A percentile compares a stretch with the other conserved stretches of the same genome.
phyloP scores from a whole-genome alignment of 192 early-diverging fungal genomes.

The Gamsiella multidivaricata region DNA sequence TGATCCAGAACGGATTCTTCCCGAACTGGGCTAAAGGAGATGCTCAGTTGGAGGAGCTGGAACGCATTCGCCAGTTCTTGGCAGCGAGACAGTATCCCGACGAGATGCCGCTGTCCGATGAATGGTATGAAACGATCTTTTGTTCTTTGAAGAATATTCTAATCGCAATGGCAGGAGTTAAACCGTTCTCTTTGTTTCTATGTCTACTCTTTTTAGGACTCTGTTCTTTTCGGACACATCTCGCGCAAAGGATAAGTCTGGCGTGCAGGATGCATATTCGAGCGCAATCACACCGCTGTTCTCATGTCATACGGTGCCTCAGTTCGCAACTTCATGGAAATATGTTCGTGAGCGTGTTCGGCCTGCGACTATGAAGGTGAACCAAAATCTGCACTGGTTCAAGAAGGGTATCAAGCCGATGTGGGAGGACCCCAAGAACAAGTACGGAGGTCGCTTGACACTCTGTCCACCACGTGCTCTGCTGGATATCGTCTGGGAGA shows the following conservation, averaged over 20 bases:
- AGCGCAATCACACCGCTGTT: slow-evolving; percentile 60
- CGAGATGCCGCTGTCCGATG: slow-evolving; percentile 53
- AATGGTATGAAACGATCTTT: slow-evolving; percentile 23
- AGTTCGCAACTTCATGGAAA: slow-evolving; percentile 62
- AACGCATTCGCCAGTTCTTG: slow-evolving; percentile 44
- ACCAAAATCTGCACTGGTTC: slow-evolving; percentile 80
- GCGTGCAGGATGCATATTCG: slow-evolving; percentile 55
- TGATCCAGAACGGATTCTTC: slow-evolving; percentile 54
- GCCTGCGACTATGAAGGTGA: slow-evolving; percentile 57
- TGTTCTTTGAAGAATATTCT: background rate
- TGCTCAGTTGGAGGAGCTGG: slow-evolving; percentile 45
- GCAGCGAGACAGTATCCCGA: slow-evolving; percentile 44
- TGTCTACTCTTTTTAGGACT: slow-evolving; percentile 7
- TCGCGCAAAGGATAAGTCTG: slow-evolving; percentile 38
- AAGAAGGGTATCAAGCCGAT: slow-evolving; percentile 77
- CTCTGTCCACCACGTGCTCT: slow-evolving; percentile 34
- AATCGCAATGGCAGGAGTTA: background rate
- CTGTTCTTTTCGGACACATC: slow-evolving; percentile 64
- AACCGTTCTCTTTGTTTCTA: no score
- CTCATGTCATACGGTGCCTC: slow-evolving; percentile 57
- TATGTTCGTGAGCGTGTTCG: slow-evolving; percentile 46
- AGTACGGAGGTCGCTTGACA: slow-evolving; percentile 69
- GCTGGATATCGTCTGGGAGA: slow-evolving; percentile 61
- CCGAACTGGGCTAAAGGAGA: slow-evolving; percentile 55
- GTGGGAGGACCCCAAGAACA: slow-evolving; percentile 86